Evolutionary conservation across 805 yeast species (phyloP).

Genomic region (Candida nanaspora): DNA sequence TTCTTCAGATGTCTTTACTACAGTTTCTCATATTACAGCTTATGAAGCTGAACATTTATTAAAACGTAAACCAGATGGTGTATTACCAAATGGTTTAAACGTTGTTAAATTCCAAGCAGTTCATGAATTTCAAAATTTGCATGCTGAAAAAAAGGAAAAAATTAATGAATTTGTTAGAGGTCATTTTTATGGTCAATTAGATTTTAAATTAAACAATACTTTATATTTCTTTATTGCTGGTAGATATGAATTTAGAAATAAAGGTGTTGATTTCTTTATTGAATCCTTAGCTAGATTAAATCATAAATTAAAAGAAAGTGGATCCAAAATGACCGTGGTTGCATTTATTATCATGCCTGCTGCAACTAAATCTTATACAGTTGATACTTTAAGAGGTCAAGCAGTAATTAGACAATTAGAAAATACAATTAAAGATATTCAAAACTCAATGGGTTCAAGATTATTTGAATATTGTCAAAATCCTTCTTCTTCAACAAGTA

Average conservation of each 20-base stretch:
- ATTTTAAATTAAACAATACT: slow-evolving; percentile 90
- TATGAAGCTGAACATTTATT: slow-evolving; percentile 87
- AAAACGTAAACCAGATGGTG: slow-evolving; percentile 96
- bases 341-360: slow-evolving; percentile 99
- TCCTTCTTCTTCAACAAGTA: slow-evolving; percentile 18
- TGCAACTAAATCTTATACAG: slow-evolving; percentile 86
- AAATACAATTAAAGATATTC: slow-evolving; percentile 81
- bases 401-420: slow-evolving; percentile 92
- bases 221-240: slow-evolving; percentile 95
- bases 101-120: slow-evolving; percentile 96
- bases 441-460: slow-evolving; percentile 76
- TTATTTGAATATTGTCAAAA: slow-evolving; percentile 77
- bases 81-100: slow-evolving; percentile 91
- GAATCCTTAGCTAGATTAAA: slow-evolving; percentile 90
- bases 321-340: slow-evolving; percentile 87
- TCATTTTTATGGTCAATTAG: slow-evolving; percentile 94
- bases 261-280: slow-evolving; percentile 93
- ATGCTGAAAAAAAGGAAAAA: slow-evolving; percentile 84
- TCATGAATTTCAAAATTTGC: slow-evolving; percentile 96
- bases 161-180: slow-evolving; percentile 94
- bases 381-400: slow-evolving; percentile 92
- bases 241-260: slow-evolving; percentile 91
- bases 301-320: slow-evolving; percentile 72
- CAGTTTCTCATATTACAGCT: slow-evolving; percentile 97
- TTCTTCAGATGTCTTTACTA: slow-evolving; percentile 92